A percentile compares a stretch with the other conserved stretches of the same genome.
Evolutionary conservation across 202 grass and related monocot species (phyloP).

Genomic region (Carex sylvatica): DNA sequence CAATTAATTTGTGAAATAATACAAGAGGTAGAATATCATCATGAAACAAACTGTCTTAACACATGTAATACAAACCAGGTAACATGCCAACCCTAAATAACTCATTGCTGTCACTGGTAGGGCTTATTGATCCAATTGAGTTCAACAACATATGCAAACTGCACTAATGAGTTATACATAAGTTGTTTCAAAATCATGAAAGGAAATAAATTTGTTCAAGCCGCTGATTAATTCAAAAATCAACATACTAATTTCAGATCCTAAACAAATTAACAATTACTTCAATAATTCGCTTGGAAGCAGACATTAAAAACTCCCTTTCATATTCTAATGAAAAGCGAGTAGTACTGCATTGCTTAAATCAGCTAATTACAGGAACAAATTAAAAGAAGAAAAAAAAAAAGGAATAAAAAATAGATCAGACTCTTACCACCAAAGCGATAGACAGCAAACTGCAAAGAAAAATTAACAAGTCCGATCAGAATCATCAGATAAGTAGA

Average conservation of each 20-base stretch:
- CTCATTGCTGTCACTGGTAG: neutral
- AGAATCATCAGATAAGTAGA: neutral
- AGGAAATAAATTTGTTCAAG: neutral
- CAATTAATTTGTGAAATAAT: neutral
- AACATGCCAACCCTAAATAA: neutral
- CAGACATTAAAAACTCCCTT: neutral
- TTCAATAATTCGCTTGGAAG: neutral
- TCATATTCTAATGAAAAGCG: neutral
- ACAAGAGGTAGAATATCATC: neutral
- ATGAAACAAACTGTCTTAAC: neutral
- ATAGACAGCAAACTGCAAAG: constrained; percentile 33
- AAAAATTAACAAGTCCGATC: neutral
- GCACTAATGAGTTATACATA: neutral
- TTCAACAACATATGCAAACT: neutral
- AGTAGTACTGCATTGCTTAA: neutral
- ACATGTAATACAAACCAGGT: neutral
- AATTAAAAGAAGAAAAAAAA: neutral
- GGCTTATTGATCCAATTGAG: neutral
- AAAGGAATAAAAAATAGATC: neutral
- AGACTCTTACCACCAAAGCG: constrained; percentile 35
- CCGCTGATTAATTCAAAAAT: neutral
- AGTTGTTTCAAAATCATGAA: neutral
- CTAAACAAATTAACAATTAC: neutral
- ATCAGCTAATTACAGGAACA: neutral
- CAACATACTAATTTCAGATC: neutral